These are phyloP conservation scores for Potentilla sterilis DNA, from an alignment of 306 rosid genomes.

Conservation along the genomic window DNA sequence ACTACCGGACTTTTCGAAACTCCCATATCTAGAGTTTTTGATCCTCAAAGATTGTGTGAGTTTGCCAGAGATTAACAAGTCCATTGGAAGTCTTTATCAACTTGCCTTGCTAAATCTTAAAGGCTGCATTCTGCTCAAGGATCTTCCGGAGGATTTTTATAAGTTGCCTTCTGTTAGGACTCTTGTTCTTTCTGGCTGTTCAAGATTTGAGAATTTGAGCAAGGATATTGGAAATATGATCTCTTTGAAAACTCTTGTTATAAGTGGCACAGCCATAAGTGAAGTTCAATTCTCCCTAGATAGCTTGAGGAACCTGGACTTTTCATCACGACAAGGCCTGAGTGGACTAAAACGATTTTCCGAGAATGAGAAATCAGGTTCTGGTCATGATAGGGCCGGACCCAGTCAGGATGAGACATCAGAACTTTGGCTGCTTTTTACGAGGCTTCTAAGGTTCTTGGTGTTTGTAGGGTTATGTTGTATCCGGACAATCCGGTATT, in stretches of 20 bases:
- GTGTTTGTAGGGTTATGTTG: too few species aligned
- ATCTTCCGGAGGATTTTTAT: conserved; percentile 27
- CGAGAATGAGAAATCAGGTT: too few species aligned
- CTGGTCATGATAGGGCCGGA: too few species aligned
- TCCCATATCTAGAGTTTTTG: conserved; percentile 41
- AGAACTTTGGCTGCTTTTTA: too few species aligned
- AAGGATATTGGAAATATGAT: conserved; percentile 39
- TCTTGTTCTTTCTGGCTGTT: conserved; percentile 45
- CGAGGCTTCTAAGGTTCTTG: too few species aligned
- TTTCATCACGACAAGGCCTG: conserved; percentile 24
- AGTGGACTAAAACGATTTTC: too few species aligned
- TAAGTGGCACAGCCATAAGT: conserved; percentile 33
- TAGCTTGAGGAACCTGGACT: conserved; percentile 20
- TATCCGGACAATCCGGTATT: too few species aligned
- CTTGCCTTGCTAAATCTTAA: conserved; percentile 29
- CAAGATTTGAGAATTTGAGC: conserved; percentile 24
- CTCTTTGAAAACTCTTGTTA: conserved; percentile 35
- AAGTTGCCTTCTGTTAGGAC: conserved; percentile 31
- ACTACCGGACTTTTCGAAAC: conserved; percentile 31
- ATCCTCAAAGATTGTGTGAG: conserved; percentile 27
- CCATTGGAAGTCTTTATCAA: conserved; percentile 21
- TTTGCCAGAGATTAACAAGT: conserved; percentile 11
- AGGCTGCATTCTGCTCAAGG: conserved; percentile 27
- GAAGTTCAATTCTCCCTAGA: conserved; percentile 30
- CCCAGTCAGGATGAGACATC: too few species aligned